Percentiles rank a stretch among this genome's conserved stretches.
Evolutionary conservation across 2,329 filamentous ascomycete genomes (phyloP).

Genomic region (Alternaria triticina): DNA sequence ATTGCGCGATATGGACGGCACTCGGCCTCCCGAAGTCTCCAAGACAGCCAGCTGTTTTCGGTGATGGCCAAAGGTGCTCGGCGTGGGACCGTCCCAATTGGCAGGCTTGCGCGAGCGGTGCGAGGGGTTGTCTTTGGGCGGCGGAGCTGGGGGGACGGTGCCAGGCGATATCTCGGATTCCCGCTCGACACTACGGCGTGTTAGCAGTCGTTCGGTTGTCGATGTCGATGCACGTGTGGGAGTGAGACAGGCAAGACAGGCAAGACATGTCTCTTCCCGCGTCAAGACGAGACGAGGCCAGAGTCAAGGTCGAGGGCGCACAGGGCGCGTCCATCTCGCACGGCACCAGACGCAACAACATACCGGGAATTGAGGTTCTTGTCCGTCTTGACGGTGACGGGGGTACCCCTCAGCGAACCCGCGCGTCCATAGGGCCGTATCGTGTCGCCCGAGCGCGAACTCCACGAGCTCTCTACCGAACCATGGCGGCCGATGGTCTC

Average conservation of each 20-base stretch:
- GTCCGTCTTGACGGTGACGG: constrained; percentile 62
- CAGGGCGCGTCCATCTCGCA: constrained; percentile 15
- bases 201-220: constrained; percentile 30
- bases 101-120: constrained; percentile 50
- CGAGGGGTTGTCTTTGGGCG: constrained; percentile 41
- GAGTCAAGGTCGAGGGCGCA: constrained; percentile 22
- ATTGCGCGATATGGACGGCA: constrained; percentile 65
- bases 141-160: constrained; percentile 45
- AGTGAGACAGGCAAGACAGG: constrained; percentile 33
- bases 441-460: constrained; percentile 71
- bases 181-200: constrained; percentile 50
- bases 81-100: constrained; percentile 60
- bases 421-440: constrained; percentile 57
- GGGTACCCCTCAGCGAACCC: constrained; percentile 43
- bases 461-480: constrained; percentile 70
- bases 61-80: constrained; percentile 71
- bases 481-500: constrained; percentile 69
- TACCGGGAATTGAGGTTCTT: constrained; percentile 56
- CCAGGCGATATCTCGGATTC: constrained; percentile 53
- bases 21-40: constrained; percentile 64
- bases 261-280: constrained; percentile 12
- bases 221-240: constrained; percentile 20
- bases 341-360: constrained; percentile 36
- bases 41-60: constrained; percentile 74
- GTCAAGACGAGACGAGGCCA: constrained; percentile 16